Percentiles rank a stretch among this genome's conserved stretches.
phyloP scores from a whole-genome alignment of 2,329 filamentous ascomycete species.

The Magnaporthales sp. region DNA sequence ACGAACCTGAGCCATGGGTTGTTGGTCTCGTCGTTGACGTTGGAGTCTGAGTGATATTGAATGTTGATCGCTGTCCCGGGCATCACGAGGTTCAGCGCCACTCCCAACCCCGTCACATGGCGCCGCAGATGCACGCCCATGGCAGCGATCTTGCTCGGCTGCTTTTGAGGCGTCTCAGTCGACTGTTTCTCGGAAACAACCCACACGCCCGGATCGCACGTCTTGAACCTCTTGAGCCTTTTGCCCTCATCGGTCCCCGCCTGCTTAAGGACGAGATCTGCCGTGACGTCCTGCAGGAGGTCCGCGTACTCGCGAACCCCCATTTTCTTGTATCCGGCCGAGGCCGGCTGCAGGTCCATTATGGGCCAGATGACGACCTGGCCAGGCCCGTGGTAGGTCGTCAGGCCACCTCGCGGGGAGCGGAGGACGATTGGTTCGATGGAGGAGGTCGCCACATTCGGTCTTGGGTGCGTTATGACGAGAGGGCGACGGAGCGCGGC shows the following conservation, averaged over 20 bases:
- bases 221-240: conserved; percentile 55
- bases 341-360: conserved; percentile 60
- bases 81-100: conserved; percentile 69
- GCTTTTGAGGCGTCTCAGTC: neutral
- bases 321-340: conserved; percentile 41
- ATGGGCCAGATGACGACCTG: conserved; percentile 91
- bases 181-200: too few relatives aligned
- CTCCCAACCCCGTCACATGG: conserved; percentile 75
- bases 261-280: conserved; percentile 45
- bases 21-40: conserved; percentile 29
- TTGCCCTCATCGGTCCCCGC: too few relatives aligned
- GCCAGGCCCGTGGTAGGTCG: conserved; percentile 91
- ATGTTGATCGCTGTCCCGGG: conserved; percentile 27
- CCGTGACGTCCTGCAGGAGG: conserved; percentile 68
- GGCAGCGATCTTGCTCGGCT: conserved; percentile 71
- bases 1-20: conserved; percentile 65
- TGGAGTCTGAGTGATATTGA: conserved; percentile 24
- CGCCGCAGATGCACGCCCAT: conserved; percentile 85
- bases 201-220: conserved; percentile 82
- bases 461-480: neutral
- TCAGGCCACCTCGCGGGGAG: conserved; percentile 78
- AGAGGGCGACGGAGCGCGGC: conserved; percentile 26
- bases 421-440: conserved; percentile 52
- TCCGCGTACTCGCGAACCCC: conserved; percentile 70
- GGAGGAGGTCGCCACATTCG: conserved; percentile 13